Conservation (phyloP, 2,329 filamentous ascomycete species). For the Fonsecaea pugnacius region DNA sequence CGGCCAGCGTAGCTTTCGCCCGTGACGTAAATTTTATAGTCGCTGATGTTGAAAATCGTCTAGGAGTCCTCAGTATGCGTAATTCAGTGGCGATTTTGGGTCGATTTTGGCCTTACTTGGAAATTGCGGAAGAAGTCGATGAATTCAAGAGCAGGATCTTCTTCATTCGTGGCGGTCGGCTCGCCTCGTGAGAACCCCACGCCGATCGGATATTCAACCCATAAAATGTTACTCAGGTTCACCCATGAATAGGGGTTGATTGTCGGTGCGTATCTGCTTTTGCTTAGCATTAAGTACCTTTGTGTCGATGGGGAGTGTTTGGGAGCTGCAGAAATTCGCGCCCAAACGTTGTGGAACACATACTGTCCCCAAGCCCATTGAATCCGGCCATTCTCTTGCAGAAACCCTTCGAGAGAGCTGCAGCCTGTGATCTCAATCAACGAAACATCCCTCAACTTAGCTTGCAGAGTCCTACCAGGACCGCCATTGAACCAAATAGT, state of each 20-base stretch:
- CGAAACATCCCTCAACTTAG: not conserved
- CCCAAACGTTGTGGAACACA: not conserved
- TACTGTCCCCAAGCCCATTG: slow-evolving; percentile 39
- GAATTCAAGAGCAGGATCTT: slow-evolving; percentile 54
- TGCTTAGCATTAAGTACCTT: not conserved
- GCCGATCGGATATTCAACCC: slow-evolving; percentile 36
- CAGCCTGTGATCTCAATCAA: slow-evolving; percentile 21
- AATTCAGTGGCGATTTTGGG: not conserved
- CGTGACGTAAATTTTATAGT: slow-evolving; percentile 59
- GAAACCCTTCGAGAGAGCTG: slow-evolving; percentile 39
- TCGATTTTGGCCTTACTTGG: slow-evolving; percentile 20
- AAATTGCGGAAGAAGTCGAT: slow-evolving; percentile 61
- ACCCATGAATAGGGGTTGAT: slow-evolving; percentile 42
- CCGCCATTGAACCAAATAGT: slow-evolving; percentile 37
- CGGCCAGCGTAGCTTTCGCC: slow-evolving; percentile 59
- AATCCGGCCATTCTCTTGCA: slow-evolving; percentile 44
- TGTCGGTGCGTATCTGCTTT: slow-evolving; percentile 27
- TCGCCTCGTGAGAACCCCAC: slow-evolving; percentile 33
- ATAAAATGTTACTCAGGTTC: slow-evolving; percentile 50
- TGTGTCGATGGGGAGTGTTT: not conserved
- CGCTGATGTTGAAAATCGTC: slow-evolving; percentile 47
- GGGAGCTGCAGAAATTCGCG: not conserved
- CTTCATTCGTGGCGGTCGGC: slow-evolving; percentile 53
- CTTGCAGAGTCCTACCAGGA: slow-evolving; percentile 24
- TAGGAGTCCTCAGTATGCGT: slow-evolving; percentile 42